phyloP scores from a whole-genome alignment of 2,329 filamentous ascomycete genomes.

The Leptoxyphium fumago region DNA sequence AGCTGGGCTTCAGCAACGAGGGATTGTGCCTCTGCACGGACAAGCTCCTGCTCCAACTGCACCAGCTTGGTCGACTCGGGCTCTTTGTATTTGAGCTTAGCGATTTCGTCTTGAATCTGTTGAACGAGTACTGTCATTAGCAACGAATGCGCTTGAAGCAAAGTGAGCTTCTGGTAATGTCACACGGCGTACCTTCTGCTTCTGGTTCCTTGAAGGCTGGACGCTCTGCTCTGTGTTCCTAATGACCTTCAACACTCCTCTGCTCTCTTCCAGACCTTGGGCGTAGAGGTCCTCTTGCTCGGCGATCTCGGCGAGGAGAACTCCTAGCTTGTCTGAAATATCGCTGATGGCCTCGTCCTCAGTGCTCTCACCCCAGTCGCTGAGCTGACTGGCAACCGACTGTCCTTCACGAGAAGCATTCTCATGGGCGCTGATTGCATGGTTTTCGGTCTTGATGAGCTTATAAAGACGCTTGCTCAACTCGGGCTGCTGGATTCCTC shows the following conservation, averaged over 20 bases:
- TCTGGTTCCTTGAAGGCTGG: constrained; percentile 77
- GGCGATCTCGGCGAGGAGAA: constrained; percentile 79
- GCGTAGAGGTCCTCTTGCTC: constrained; percentile 87
- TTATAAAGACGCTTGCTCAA: constrained; percentile 78
- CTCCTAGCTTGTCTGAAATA: constrained; percentile 88
- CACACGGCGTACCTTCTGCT: constrained; percentile 44
- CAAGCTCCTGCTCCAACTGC: constrained; percentile 86
- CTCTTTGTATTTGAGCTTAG: constrained; percentile 82
- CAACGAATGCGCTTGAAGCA: constrained; percentile 4
- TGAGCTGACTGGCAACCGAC: constrained; percentile 76
- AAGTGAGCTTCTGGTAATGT: not conserved
- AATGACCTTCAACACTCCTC: constrained; percentile 73
- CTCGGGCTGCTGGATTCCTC: constrained; percentile 72
- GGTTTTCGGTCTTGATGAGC: constrained; percentile 90
- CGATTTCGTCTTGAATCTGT: constrained; percentile 75
- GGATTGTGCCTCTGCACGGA: constrained; percentile 88
- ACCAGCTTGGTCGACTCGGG: constrained; percentile 68
- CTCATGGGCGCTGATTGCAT: constrained; percentile 72
- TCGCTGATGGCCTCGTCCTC: constrained; percentile 77
- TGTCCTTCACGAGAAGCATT: constrained; percentile 70
- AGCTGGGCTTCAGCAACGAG: constrained; percentile 92
- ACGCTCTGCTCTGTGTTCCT: constrained; percentile 92
- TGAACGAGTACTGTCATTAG: not conserved
- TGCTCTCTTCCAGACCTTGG: constrained; percentile 72
- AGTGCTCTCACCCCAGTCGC: constrained; percentile 91